Evolutionary conservation across 331 rosid genomes (phyloP).

Genomic region (Ulmus americana): DNA sequence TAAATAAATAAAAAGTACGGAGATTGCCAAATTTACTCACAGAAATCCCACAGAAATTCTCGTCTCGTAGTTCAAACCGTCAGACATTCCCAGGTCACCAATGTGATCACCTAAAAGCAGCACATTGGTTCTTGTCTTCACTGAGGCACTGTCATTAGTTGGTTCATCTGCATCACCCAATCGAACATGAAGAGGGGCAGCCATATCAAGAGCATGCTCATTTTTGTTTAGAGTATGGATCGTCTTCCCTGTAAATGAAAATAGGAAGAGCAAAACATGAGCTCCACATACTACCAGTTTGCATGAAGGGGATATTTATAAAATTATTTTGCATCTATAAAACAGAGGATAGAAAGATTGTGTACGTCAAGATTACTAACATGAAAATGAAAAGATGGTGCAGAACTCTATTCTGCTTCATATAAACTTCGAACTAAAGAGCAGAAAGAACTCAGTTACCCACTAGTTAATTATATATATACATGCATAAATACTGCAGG

Average conservation of each 20-base stretch:
- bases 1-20: not conserved
- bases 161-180: constrained; percentile 54
- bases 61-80: constrained; percentile 74
- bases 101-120: constrained; percentile 86
- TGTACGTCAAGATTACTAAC: not conserved
- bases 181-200: constrained; percentile 65
- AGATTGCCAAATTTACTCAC: constrained; percentile 43
- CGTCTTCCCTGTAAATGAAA: constrained; percentile 58
- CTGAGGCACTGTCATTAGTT: constrained; percentile 42
- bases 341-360: not conserved
- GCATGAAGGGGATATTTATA: not conserved
- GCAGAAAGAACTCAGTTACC: not conserved
- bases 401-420: not conserved
- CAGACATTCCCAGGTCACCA: constrained; percentile 93
- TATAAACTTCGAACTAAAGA: not conserved
- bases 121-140: constrained; percentile 76
- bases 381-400: not conserved
- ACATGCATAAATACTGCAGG: too few species aligned
- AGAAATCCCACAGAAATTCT: constrained; percentile 79
- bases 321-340: not conserved
- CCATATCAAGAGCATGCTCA: constrained; percentile 94
- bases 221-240: constrained; percentile 88
- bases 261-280: constrained; percentile 1
- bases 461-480: too few species aligned
- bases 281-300: not conserved